Percentiles rank a stretch among this genome's conserved stretches.
phyloP scores from a whole-genome alignment of 768 basidiomycete genomes.

The Tricholoma bakamatsutake region DNA sequence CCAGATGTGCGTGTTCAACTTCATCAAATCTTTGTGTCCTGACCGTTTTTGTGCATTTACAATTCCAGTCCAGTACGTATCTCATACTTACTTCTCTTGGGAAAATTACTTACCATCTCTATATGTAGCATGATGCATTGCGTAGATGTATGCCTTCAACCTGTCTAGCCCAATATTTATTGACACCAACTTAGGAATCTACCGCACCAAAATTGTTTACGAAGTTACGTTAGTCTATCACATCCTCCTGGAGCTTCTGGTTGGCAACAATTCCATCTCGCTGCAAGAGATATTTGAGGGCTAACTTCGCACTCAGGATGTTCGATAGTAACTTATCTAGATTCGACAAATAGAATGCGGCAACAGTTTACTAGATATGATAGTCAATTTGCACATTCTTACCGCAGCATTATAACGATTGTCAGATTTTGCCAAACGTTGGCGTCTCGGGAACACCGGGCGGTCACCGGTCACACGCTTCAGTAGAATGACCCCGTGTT shows the following conservation, averaged over 20 bases:
- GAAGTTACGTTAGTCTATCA: constrained; percentile 50
- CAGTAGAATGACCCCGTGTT: too few relatives aligned
- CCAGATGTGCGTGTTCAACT: constrained; percentile 27
- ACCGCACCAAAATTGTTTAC: constrained; percentile 79
- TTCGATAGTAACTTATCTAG: not conserved
- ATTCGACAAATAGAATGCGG: not conserved
- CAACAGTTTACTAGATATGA: not conserved
- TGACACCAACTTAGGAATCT: constrained; percentile 27
- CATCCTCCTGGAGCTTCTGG: not conserved
- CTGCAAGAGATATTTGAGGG: not conserved
- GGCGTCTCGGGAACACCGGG: too few relatives aligned
- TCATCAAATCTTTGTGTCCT: not conserved
- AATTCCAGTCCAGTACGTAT: constrained; percentile 59
- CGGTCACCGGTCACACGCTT: too few relatives aligned
- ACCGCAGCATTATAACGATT: not conserved
- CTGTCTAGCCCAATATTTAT: constrained; percentile 26
- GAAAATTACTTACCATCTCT: constrained; percentile 4
- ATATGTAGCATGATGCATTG: constrained; percentile 82
- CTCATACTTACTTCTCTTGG: constrained; percentile 3
- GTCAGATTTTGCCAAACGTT: not conserved
- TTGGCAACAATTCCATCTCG: not conserved
- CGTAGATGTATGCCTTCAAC: constrained; percentile 59
- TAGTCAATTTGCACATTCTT: not conserved
- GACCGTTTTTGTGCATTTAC: constrained; percentile 4
- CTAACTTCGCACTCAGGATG: not conserved